Conservation (phyloP, 495 filamentous ascomycete species). For the Hamigera avellanea region DNA sequence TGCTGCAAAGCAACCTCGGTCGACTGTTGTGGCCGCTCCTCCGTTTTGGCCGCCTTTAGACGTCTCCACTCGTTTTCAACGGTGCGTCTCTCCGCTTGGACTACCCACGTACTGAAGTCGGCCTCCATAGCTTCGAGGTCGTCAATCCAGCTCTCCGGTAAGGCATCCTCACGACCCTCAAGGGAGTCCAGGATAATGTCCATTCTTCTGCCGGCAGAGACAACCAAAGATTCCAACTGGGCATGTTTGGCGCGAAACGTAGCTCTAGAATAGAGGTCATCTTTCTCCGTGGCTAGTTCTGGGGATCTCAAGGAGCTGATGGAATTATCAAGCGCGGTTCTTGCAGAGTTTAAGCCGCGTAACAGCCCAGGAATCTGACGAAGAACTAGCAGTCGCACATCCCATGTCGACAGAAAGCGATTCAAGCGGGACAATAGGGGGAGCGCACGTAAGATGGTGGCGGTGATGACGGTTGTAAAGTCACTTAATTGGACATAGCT, state of each 20-base stretch:
- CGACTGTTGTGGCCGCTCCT: constrained; percentile 3
- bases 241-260: constrained; percentile 51
- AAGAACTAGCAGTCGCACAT: constrained; percentile 60
- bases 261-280: constrained; percentile 25
- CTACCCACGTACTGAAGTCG: constrained; percentile 70
- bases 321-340: constrained; percentile 50
- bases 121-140: constrained; percentile 69
- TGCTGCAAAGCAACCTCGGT: not conserved
- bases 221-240: constrained; percentile 56
- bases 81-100: constrained; percentile 34
- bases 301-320: constrained; percentile 43
- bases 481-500: constrained; percentile 58
- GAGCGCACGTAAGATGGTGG: constrained; percentile 74
- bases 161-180: constrained; percentile 68
- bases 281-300: constrained; percentile 7
- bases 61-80: constrained; percentile 33
- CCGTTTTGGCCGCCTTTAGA: constrained; percentile 5
- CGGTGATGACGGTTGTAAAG: constrained; percentile 79
- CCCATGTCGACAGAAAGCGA: constrained; percentile 62
- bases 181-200: constrained; percentile 77
- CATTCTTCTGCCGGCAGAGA: constrained; percentile 56
- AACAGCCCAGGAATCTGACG: constrained; percentile 59
- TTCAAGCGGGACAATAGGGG: constrained; percentile 68
- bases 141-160: constrained; percentile 83
- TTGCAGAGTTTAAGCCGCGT: constrained; percentile 48